Base-by-base conservation (phyloP, 2,329 filamentous ascomycete genomes). In the Clonostachys rosea region DNA sequence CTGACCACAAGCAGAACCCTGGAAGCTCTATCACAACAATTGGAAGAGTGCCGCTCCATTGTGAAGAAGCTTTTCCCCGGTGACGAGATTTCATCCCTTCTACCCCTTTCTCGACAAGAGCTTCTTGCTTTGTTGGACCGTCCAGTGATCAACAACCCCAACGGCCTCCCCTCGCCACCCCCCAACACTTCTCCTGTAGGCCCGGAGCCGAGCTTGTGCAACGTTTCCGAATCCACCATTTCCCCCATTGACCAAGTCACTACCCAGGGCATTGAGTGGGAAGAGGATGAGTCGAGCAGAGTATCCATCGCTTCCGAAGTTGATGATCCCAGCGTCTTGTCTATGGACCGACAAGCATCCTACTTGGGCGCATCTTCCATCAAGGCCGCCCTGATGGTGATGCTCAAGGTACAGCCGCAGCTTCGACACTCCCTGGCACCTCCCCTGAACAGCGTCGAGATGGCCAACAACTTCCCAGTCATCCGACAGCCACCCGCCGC, bases 301-400 rank as follows among this genome's bases (percentile, higher is more conserved):
- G 79, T 83, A 47, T 67, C 76, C 6, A 73, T 84, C 45, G 78
- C 78, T n/a, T 73, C 70, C 7, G 79, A 88, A 54, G 83, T 84
- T 1, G 86, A 89, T 46, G 54, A 62, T 44, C 52, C 62, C 34
- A 63, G 63, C 20, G 84, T 83, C 1, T 76, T 76, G 34, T 67
- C 69, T 3, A 67, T 76, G 6, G 78, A 86, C 48, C 78, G 83
- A 40, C 79, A 82, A 53, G 65, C 73, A 5, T 78, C 86, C 4
- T 89, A 89, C 56, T 70, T 89, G 5, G 86, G 86, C 2, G 83
- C 87, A 14, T 89, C 86, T 0, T 89, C 86, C 6, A 86, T 89
- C 58, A 86, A 87, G 57, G 86, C 86, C 2, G 85, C 85, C 2
- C 72, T 89, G 35, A 81, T 87, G 66, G 85, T 88, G 42, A 89